Evolutionary conservation across 768 basidiomycete species (phyloP).

Genomic region (Boletus reticuloceps): DNA sequence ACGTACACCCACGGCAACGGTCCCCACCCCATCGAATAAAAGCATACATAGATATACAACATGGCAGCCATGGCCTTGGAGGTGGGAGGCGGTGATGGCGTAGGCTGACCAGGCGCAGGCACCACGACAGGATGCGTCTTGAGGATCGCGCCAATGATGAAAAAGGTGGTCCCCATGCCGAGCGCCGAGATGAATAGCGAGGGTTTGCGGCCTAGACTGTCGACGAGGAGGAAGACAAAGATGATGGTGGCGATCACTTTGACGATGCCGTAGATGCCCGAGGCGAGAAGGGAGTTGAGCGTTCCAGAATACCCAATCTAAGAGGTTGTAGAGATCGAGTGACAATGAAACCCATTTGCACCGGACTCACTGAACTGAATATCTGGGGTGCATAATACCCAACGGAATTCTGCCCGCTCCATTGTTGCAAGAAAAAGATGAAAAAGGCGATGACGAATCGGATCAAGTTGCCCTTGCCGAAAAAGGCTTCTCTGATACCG

Average conservation of each 20-base stretch:
- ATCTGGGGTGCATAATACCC: slow-evolving; percentile 76
- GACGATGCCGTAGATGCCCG: slow-evolving; percentile 67
- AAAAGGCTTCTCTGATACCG: slow-evolving; percentile 67
- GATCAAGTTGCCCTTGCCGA: slow-evolving; percentile 77
- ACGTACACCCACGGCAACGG: slow-evolving; percentile 68
- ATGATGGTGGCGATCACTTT: slow-evolving; percentile 65
- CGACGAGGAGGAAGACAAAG: slow-evolving; percentile 67
- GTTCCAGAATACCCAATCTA: slow-evolving; percentile 66
- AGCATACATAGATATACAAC: slow-evolving; percentile 84
- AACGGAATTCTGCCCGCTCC: slow-evolving; percentile 83
- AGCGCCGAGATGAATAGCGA: slow-evolving; percentile 71
- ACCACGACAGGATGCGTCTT: slow-evolving; percentile 64
- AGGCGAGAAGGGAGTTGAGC: slow-evolving; percentile 63
- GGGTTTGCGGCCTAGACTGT: slow-evolving; percentile 63
- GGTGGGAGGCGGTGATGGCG: slow-evolving; percentile 45
- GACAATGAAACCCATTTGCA: not conserved
- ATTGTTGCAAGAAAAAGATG: slow-evolving; percentile 81
- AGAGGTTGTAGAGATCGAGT: not conserved
- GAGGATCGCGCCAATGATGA: slow-evolving; percentile 80
- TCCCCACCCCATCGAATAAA: slow-evolving; percentile 88
- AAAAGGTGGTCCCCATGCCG: slow-evolving; percentile 79
- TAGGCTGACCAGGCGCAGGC: slow-evolving; percentile 38
- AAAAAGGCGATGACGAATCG: slow-evolving; percentile 81
- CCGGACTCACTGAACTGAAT: slow-evolving; percentile 51
- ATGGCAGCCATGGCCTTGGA: slow-evolving; percentile 81